Base-by-base conservation (phyloP, 352 stramenopile genomes). In the Globisporangium barbulae region DNA sequence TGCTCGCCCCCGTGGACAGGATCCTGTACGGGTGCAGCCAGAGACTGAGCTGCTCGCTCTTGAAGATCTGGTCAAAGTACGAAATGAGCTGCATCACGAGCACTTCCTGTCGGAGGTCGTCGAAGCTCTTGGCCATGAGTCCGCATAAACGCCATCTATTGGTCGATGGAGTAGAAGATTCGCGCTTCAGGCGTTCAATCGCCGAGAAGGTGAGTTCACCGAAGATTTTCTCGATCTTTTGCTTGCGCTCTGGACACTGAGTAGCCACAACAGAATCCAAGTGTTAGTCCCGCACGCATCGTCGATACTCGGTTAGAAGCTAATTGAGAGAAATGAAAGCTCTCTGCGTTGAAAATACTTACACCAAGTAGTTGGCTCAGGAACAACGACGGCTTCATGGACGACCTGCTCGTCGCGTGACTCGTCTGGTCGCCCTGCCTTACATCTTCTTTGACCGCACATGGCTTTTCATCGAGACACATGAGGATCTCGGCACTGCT, bases 71-170 rank as follows among this genome's bases (percentile, higher is more conserved):
- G 49, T 97, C 77, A 57, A 98, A 98, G 60, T 98, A 90, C 53
- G 91, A 87, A 56, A 99, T 98, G 21, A 99, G 79, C 72, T 99
- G 96, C 89, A 99, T 98, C 5, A 98, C 93, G 65, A 99, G 96
- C 44, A 98, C 93, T 78, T 99, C 97, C 71, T 99, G 97, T 5
- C 97, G 81, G 54, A 99, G 72, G 66, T 99, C 97, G 75, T 99
- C 97, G 70, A 98, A 98, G 54, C 92, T 98, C 82, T 94, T 99
- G 33, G 98, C 89, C 74, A 99, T 99, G 33, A 98, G 81, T 25
- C 82, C 79, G 33, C 81, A 69, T 25, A 94, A 59, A 10, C 73
- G 71, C 76, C 84, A 90, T 10, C 13, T 39, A 39, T 59, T 56
- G n/a, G 57, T 41, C 22, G 62, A 52, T 3, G 12, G 7, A 17